Evolutionary conservation across 805 yeast genomes (phyloP).

Genomic region (Candida rishiriensis): DNA sequence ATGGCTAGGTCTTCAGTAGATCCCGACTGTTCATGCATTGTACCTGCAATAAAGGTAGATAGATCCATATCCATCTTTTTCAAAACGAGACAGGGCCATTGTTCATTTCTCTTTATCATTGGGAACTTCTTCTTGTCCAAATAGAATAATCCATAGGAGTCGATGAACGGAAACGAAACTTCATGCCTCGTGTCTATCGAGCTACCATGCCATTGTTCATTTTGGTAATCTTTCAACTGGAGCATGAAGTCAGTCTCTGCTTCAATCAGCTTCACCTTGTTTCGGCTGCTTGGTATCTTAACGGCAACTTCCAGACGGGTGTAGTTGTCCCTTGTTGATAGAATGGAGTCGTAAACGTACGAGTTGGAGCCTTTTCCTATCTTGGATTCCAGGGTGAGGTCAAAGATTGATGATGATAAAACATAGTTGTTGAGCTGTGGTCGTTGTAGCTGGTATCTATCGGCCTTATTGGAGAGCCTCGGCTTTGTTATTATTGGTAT

Average conservation of each 20-base stretch:
- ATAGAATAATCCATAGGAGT: slow-evolving; percentile 26
- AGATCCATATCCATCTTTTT: slow-evolving; percentile 27
- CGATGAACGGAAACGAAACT: slow-evolving; percentile 22
- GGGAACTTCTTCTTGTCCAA: slow-evolving; percentile 21
- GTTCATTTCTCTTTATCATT: slow-evolving; percentile 20
- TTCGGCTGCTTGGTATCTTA: slow-evolving; percentile 26
- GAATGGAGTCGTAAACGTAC: slow-evolving; percentile 21
- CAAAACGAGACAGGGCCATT: slow-evolving; percentile 27
- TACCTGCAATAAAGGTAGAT: slow-evolving; percentile 16
- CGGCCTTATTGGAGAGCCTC: background rate
- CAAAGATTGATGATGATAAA: slow-evolving; percentile 16
- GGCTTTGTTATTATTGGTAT: too few relatives aligned
- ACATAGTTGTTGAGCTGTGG: slow-evolving; percentile 15
- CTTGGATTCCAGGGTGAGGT: slow-evolving; percentile 11
- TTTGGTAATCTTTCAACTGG: slow-evolving; percentile 15
- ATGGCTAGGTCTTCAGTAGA: slow-evolving; percentile 13
- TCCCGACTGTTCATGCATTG: slow-evolving; percentile 1
- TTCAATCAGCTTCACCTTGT: slow-evolving; percentile 22
- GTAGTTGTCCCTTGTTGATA: slow-evolving; percentile 11
- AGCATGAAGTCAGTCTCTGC: slow-evolving; percentile 24
- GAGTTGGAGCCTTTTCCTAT: slow-evolving; percentile 30
- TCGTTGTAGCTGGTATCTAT: slow-evolving; percentile 15
- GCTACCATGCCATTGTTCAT: slow-evolving; percentile 10
- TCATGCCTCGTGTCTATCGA: too few relatives aligned
- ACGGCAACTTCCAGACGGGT: slow-evolving; percentile 18